Evolutionary conservation across 441 rosid genomes (phyloP), one percentile per base, ranked within the genome.

Genomic region (Breynia disticha): DNA sequence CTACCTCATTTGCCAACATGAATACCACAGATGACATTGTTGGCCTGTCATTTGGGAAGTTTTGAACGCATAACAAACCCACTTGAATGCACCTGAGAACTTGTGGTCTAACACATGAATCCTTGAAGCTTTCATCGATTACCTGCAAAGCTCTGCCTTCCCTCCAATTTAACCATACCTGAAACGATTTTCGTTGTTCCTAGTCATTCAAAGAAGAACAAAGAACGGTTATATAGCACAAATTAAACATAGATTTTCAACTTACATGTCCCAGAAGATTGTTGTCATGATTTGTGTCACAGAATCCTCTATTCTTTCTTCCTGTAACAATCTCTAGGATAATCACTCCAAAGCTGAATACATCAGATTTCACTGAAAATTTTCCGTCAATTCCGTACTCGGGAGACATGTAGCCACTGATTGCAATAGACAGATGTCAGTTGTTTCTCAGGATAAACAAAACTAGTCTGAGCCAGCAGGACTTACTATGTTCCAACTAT

Each of bases 391-490:
- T 72, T 11, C 84, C 82, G 52, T 84, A 84, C 57, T 81, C 87
- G 0, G 81, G 91, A 13, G 88, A 74, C 80, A 79, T 84, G 46
- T 83, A 83, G 1, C 83, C 87, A 20, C 83, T 83, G 59, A 56
- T 19, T 28, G 35, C 5, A 28, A 28, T 9, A 11, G 10, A 11
- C 44, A 41, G 13, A 15, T 6, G 44, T 41, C 9, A 41, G 15
- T 11, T 41, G 1, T 7, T 11, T 41, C 0, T 2, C 13, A 0
- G 13, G 44, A 11, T 41, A 41, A 41, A 41, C 13, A 6, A 9
- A 15, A 11, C 13, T 11, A 15, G n/a, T 41, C 13, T 11, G 35
- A 28, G 35, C 13, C 13, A 10, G 45, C n/a, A 17, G 49, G 47
- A 9, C 19, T 74, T 71, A 83, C 87, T 73, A 83, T 16, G 87